Evolutionary conservation across 345 rosid genomes (phyloP).

Genomic region (Anastatica hierochuntica): DNA sequence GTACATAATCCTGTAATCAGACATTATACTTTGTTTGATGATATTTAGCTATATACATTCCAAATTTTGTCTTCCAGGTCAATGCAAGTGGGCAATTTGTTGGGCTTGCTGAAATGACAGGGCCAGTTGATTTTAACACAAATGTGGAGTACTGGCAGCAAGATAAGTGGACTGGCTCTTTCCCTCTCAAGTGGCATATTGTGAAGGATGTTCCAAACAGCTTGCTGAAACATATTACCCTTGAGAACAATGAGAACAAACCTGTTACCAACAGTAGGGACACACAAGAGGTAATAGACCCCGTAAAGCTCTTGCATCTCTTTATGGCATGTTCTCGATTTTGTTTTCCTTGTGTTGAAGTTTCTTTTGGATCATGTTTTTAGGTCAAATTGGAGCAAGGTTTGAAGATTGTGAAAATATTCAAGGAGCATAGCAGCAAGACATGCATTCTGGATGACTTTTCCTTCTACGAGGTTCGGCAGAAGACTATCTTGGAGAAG

Average conservation of each 20-base stretch:
- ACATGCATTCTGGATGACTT: constrained; percentile 89
- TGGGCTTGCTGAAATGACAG: constrained; percentile 88
- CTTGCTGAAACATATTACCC: constrained; percentile 76
- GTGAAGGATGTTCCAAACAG: constrained; percentile 94
- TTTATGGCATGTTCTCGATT: background rate
- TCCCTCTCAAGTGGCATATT: constrained; percentile 88
- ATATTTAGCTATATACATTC: background rate
- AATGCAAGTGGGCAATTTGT: constrained; percentile 96
- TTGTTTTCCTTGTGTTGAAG: background rate
- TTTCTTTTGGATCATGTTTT: background rate
- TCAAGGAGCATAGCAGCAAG: constrained; percentile 65
- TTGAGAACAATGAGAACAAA: constrained; percentile 91
- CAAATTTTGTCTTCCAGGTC: constrained; percentile 36
- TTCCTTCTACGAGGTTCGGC: constrained; percentile 67
- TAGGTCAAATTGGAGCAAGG: constrained; percentile 73
- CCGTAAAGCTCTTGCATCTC: background rate
- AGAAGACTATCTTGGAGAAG: constrained; percentile 73
- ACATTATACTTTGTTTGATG: background rate
- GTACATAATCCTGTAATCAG: constrained; percentile 10
- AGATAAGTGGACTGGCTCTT: constrained; percentile 96
- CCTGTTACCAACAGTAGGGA: constrained; percentile 95
- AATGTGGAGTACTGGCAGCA: constrained; percentile 87
- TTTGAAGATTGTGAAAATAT: constrained; percentile 63
- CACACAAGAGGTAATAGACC: constrained; percentile 74
- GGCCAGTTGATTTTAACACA: constrained; percentile 76